A percentile compares a stretch with the other conserved stretches of the same genome.
Conservation (phyloP, 1,284 basidiomycete genomes). For the Earliella scabrosa region DNA sequence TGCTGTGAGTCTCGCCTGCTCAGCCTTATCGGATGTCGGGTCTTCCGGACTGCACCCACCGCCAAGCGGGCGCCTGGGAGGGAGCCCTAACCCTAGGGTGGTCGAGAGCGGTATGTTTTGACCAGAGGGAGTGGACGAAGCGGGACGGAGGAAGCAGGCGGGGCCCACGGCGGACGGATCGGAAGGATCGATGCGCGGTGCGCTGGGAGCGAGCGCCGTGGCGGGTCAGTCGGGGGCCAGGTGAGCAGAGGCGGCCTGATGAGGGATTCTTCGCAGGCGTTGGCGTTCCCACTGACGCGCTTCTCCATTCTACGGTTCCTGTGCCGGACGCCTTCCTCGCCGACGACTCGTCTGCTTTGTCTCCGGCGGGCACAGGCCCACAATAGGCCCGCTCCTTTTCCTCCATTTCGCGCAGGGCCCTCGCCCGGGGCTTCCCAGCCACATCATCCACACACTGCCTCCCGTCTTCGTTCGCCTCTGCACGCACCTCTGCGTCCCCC, state of each 20-base stretch:
- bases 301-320: slow-evolving; percentile 30
- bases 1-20: background rate
- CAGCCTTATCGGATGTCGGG: slow-evolving; percentile 18
- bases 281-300: slow-evolving; percentile 23
- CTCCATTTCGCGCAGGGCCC: slow-evolving; percentile 15
- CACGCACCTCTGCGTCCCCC: slow-evolving; percentile 15
- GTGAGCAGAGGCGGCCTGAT: slow-evolving; percentile 23
- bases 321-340: slow-evolving; percentile 20
- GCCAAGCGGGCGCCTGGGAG: slow-evolving; percentile 8
- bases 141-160: slow-evolving; percentile 15
- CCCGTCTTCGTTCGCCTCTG: slow-evolving; percentile 17
- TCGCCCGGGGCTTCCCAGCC: slow-evolving; percentile 19
- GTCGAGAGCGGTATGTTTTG: slow-evolving; percentile 21
- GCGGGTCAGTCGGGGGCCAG: slow-evolving; percentile 14
- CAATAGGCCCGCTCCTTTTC: slow-evolving; percentile 24
- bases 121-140: slow-evolving; percentile 5
- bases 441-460: slow-evolving; percentile 23
- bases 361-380: slow-evolving; percentile 24
- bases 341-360: slow-evolving; percentile 21
- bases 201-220: background rate
- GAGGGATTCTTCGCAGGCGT: slow-evolving; percentile 19
- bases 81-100: slow-evolving; percentile 19
- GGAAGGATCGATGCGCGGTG: slow-evolving; percentile 20
- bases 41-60: slow-evolving; percentile 17
- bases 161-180: slow-evolving; percentile 15